phyloP scores from a whole-genome alignment of 768 basidiomycete genomes.

The Lactifluus pinguis region DNA sequence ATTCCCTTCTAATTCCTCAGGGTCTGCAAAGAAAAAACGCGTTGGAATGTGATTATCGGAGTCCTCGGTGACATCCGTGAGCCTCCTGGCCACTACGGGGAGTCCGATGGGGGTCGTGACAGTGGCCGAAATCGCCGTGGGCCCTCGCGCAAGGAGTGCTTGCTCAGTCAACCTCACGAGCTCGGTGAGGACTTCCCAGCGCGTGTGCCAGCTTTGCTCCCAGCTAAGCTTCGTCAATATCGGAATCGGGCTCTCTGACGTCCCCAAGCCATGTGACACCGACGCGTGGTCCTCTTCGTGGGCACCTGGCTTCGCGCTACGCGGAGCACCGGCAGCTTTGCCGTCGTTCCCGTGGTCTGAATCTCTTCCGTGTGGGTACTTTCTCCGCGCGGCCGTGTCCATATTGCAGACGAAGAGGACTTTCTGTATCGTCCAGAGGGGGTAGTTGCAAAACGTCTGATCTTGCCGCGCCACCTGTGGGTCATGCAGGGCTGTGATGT shows the following conservation, averaged over 20 bases:
- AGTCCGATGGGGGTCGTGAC: constrained; percentile 14
- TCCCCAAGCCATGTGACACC: background rate
- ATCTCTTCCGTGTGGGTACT: background rate
- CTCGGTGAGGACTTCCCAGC: constrained; percentile 19
- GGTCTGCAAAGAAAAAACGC: constrained; percentile 9
- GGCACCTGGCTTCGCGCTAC: background rate
- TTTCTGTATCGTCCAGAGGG: constrained; percentile 60
- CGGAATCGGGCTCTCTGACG: background rate
- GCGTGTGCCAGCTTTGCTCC: constrained; percentile 18
- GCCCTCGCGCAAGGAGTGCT: background rate
- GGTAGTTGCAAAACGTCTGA: constrained; percentile 46
- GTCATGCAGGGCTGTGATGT: constrained; percentile 49
- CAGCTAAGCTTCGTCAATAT: constrained; percentile 6
- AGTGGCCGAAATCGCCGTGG: background rate
- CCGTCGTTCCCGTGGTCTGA: background rate
- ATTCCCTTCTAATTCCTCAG: background rate
- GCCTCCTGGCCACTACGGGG: constrained; percentile 10
- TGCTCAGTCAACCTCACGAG: constrained; percentile 16
- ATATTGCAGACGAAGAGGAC: constrained; percentile 56
- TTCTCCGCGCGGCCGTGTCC: constrained; percentile 18
- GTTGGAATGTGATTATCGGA: background rate
- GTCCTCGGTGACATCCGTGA: background rate
- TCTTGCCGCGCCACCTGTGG: constrained; percentile 49
- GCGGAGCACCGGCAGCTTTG: background rate
- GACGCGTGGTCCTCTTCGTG: background rate